Conservation (phyloP, 495 filamentous ascomycete genomes). For the Neohortaea acidophila region DNA sequence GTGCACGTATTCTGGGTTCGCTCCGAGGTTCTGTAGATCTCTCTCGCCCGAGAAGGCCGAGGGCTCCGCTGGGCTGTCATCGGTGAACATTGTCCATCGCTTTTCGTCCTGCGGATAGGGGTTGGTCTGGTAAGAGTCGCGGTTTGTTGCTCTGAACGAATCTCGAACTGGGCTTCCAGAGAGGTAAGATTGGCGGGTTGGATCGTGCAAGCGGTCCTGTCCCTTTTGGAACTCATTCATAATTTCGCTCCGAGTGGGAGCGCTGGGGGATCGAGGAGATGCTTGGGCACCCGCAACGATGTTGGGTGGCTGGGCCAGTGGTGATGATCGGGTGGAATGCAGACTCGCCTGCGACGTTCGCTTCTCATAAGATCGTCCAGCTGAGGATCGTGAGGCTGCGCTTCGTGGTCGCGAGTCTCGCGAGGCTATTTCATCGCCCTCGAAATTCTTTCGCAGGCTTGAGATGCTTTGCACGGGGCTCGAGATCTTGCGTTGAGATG, state of each 20-base stretch:
- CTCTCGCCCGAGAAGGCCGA: conserved; percentile 49
- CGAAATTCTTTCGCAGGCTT: conserved; percentile 45
- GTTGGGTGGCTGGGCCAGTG: too few species aligned
- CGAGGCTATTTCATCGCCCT: conserved; percentile 25
- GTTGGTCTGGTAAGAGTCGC: conserved; percentile 27
- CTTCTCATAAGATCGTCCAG: conserved; percentile 8
- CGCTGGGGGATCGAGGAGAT: too few species aligned
- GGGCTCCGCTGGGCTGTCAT: conserved; percentile 38
- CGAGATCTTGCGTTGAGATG: conserved; percentile 35
- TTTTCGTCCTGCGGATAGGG: conserved; percentile 35
- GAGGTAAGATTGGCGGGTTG: conserved; percentile 35
- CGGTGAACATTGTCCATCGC: conserved; percentile 45
- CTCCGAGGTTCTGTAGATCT: conserved; percentile 48
- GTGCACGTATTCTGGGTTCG: conserved; percentile 62
- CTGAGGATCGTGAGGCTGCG: conserved; percentile 18
- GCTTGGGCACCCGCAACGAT: too few species aligned
- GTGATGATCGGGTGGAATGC: conserved; percentile 21
- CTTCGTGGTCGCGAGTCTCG: conserved; percentile 17
- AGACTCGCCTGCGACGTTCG: conserved; percentile 5
- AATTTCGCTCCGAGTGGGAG: conserved; percentile 23
- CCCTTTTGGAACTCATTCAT: conserved; percentile 38
- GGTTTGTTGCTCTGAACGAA: conserved; percentile 6
- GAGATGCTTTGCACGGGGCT: conserved; percentile 85
- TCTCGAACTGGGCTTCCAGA: conserved; percentile 24
- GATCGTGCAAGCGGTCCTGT: conserved; percentile 39